Evolutionary conservation across 176 grass and related monocot species (phyloP), one percentile per base, ranked within the genome.

Genomic region (Dactylis glomerata): DNA sequence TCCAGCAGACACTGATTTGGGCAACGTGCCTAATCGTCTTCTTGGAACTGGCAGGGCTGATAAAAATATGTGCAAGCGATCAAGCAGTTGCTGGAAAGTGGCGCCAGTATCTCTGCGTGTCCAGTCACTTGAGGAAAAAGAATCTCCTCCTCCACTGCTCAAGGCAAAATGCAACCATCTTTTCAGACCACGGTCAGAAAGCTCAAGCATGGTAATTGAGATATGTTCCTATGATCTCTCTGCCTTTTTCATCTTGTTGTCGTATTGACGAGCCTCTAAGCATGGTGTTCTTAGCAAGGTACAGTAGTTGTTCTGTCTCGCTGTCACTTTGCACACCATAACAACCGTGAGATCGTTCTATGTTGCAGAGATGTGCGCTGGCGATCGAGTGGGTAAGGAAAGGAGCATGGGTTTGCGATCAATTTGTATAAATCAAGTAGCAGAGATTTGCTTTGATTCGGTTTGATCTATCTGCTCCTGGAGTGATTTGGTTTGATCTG

Each of bases 11-110:
- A 74, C 8, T 20, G 71, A 50, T 74, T 74, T 30, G 8, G 15
- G 4, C 26, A 74, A 50, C 44, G 44, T 74, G 71, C 24, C 3
- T 50, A 30, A 50, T 50, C 71, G 2, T 74, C 7, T 50, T 50
- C 15, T 49, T 74, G 71, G 71, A 49, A 74, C 15, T 50, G 44
- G 71, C 42, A 19, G 27, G 26, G 2, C 59, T 14, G 10, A 4
- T 58, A 31, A 32, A 67, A 20, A 68, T 68, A 40, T 40, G 65
- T 37, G 64, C 8, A 37, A 17, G 8, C 26, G 45, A 74, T 73
- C 46, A 16, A 74, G 71, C 71, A 50, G 71, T 50, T 74, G 71
- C 44, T 74, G 44, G 44, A 74, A 74, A 74, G 71, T 11, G 71
- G 24, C 71, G 71, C 44, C 15, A 16, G 26, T 74, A 74, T 74